Conservation (phyloP, 768 basidiomycete genomes). For the Coprinopsis marcescibilis region DNA sequence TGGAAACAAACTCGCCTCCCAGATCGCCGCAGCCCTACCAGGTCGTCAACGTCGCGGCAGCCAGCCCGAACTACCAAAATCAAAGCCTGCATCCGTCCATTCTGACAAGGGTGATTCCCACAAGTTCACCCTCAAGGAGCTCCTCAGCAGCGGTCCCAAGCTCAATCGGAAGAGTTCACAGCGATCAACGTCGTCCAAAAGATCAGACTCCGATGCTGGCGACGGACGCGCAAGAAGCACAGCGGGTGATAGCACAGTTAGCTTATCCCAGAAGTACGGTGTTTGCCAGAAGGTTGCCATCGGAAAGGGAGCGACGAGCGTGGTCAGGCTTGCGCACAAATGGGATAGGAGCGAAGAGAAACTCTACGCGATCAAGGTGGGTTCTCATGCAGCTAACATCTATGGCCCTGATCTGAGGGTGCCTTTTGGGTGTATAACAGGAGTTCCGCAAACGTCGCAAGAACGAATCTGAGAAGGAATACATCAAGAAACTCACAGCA, state of each 20-base stretch:
- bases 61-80: constrained; percentile 21
- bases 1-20: constrained; percentile 26
- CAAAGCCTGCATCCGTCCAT: constrained; percentile 40
- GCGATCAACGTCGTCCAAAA: constrained; percentile 56
- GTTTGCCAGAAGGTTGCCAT: constrained; percentile 96
- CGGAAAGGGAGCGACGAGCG: constrained; percentile 97
- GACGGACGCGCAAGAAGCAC: constrained; percentile 31
- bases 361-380: constrained; percentile 94
- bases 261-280: constrained; percentile 84
- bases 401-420: no score
- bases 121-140: constrained; percentile 80
- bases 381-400: constrained; percentile 17
- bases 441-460: constrained; percentile 98
- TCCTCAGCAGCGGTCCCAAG: constrained; percentile 71
- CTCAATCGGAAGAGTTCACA: constrained; percentile 63
- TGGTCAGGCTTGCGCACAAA: constrained; percentile 95
- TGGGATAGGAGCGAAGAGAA: constrained; percentile 97
- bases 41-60: constrained; percentile 23
- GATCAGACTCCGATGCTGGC: constrained; percentile 60
- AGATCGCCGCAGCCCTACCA: constrained; percentile 15
- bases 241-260: constrained; percentile 39
- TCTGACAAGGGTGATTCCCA: constrained; percentile 49
- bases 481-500: constrained; percentile 98
- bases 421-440: constrained; percentile 31
- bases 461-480: constrained; percentile 98